Conservation (phyloP, 2,329 filamentous ascomycete species). For the Ophiostoma piceae region DNA sequence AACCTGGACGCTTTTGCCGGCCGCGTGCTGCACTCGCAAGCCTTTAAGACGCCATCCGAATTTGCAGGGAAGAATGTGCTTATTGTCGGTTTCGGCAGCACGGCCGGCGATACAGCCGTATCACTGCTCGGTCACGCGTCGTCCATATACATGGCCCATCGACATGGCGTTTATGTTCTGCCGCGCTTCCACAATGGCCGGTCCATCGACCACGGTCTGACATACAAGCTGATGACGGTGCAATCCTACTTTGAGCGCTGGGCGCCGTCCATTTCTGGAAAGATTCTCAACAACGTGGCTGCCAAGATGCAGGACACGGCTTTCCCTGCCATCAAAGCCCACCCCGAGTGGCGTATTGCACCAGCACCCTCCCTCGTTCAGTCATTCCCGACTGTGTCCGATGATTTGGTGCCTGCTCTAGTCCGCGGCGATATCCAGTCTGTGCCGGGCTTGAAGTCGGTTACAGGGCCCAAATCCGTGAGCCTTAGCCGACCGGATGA, state of each 20-base stretch:
- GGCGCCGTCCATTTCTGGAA: conserved; percentile 12
- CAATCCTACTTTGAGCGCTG: conserved; percentile 29
- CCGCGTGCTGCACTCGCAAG: not conserved
- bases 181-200: conserved; percentile 13
- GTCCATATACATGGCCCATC: not conserved
- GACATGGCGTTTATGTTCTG: conserved; percentile 11
- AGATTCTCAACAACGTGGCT: not conserved
- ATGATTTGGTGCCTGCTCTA: not conserved
- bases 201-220: conserved; percentile 18
- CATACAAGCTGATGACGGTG: conserved; percentile 7
- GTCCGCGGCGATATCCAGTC: not conserved
- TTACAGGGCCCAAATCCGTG: not conserved
- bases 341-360: not conserved
- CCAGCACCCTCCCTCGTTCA: not conserved
- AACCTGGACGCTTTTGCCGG: not conserved
- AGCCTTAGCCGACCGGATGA: conserved; percentile 27
- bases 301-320: not conserved
- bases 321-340: not conserved
- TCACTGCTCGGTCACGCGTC: not conserved
- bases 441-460: not conserved
- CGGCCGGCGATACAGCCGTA: not conserved
- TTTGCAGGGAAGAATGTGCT: not conserved
- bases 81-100: not conserved
- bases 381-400: not conserved
- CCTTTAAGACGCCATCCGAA: not conserved